These are phyloP conservation scores for Ophiosphaerella korrae DNA, from an alignment of 2,329 filamentous ascomycete genomes.

Conservation along the genomic window DNA sequence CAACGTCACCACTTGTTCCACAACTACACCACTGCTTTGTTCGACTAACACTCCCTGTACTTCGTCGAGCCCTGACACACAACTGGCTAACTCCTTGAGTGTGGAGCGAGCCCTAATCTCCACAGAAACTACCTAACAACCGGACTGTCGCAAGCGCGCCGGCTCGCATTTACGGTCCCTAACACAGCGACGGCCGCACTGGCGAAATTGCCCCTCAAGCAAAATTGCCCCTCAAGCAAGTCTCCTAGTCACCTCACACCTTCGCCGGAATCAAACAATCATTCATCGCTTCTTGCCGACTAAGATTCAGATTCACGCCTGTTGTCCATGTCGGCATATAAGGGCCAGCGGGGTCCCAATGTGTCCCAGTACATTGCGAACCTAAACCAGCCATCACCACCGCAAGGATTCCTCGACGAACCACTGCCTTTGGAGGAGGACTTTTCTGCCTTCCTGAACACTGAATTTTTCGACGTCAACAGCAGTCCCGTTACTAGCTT, in stretches of 20 bases:
- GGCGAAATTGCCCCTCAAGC: conserved; percentile 17
- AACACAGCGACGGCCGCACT: conserved; percentile 14
- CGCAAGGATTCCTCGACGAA: conserved; percentile 34
- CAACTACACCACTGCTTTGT: conserved; percentile 6
- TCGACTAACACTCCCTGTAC: conserved; percentile 1
- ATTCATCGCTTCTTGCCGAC: conserved; percentile 8
- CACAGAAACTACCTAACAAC: background rate
- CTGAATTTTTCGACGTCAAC: conserved; percentile 73
- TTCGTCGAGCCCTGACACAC: background rate
- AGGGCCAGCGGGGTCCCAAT: conserved; percentile 79
- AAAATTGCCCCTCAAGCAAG: conserved; percentile 16
- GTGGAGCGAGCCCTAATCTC: background rate
- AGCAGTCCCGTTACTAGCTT: conserved; percentile 32
- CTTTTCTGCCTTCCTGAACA: conserved; percentile 62
- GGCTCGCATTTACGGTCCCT: conserved; percentile 15
- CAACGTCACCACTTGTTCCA: conserved; percentile 24
- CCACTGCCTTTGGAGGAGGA: conserved; percentile 50
- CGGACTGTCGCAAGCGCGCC: conserved; percentile 10
- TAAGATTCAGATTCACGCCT: conserved; percentile 10
- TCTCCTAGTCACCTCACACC: conserved; percentile 14
- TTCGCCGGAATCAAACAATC: conserved; percentile 8
- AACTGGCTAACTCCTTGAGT: background rate
- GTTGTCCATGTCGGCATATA: conserved; percentile 71
- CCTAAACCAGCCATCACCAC: conserved; percentile 71
- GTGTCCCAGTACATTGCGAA: conserved; percentile 89